Percentiles rank a stretch among this genome's conserved stretches.
Conservation (phyloP, 179 eudicot species). For the Beta macrorhiza region DNA sequence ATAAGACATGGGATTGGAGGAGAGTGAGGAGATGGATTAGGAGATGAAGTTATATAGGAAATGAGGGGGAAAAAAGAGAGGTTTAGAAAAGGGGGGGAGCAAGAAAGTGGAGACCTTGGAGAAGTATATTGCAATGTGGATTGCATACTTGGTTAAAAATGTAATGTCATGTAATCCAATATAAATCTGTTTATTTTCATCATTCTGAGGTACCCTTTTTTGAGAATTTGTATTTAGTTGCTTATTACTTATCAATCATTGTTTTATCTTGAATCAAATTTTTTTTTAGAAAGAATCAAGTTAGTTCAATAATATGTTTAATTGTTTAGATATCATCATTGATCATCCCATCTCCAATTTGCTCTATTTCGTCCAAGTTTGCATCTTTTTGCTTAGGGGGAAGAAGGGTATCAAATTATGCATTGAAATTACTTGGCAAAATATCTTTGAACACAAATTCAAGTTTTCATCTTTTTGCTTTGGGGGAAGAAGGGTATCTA, state of each 20-base stretch:
- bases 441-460: neutral
- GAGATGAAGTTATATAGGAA: neutral
- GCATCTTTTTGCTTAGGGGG: neutral
- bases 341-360: neutral
- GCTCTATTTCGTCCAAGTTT: neutral
- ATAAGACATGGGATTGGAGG: conserved; percentile 18
- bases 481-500: too few species aligned
- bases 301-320: conserved; percentile 3
- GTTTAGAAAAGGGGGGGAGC: neutral
- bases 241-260: conserved; percentile 13
- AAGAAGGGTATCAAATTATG: too few species aligned
- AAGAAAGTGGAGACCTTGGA: conserved; percentile 23
- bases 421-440: too few species aligned
- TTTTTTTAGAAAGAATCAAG: conserved; percentile 20
- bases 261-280: conserved; percentile 17
- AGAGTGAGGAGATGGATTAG: conserved; percentile 1
- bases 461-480: neutral
- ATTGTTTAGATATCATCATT: neutral
- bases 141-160: conserved; percentile 11
- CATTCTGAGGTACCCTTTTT: conserved; percentile 15
- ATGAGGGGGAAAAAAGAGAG: neutral
- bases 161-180: conserved; percentile 20
- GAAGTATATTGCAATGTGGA: conserved; percentile 8
- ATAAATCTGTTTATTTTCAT: conserved; percentile 11
- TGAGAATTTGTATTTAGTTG: conserved; percentile 22